Evolutionary conservation across 352 stramenopile genomes (phyloP).

Genomic region (Phytophthora vignae): DNA sequence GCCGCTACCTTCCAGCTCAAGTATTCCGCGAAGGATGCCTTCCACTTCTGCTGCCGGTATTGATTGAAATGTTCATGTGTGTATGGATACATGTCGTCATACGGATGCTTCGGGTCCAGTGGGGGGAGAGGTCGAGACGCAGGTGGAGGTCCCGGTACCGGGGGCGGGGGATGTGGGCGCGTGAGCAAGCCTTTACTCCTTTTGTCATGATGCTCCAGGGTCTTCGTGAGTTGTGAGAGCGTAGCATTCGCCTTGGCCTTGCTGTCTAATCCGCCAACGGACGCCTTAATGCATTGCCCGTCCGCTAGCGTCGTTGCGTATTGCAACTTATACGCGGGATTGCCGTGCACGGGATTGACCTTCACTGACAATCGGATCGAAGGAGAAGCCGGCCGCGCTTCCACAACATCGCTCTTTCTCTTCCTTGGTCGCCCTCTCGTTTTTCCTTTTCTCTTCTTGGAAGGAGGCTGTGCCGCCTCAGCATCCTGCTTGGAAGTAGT

Average conservation of each 20-base stretch:
- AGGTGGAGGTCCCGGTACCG: conserved; percentile 20
- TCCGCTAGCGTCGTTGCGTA: conserved; percentile 30
- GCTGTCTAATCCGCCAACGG: conserved; percentile 38
- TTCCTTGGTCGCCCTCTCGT: neutral
- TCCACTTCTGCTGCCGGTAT: conserved; percentile 22
- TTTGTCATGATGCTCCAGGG: conserved; percentile 25
- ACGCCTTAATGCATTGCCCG: conserved; percentile 34
- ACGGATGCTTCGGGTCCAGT: conserved; percentile 30
- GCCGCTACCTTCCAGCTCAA: conserved; percentile 9
- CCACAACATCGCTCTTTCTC: conserved; percentile 3
- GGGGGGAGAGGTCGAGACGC: conserved; percentile 12
- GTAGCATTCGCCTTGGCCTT: conserved; percentile 38
- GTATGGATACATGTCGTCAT: conserved; percentile 23
- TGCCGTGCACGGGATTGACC: conserved; percentile 34
- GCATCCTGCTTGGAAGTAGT: neutral
- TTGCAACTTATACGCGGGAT: conserved; percentile 39
- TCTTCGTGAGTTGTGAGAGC: conserved; percentile 31
- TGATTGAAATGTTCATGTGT: conserved; percentile 30
- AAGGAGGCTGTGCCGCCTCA: neutral
- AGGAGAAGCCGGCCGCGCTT: conserved; percentile 1
- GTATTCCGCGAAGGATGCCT: conserved; percentile 24
- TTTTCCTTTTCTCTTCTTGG: conserved; percentile 1
- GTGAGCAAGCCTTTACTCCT: conserved; percentile 24
- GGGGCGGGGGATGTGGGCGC: neutral
- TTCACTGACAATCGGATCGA: conserved; percentile 43